These are phyloP conservation scores for Chamaenerion angustifolium DNA, from an alignment of 345 rosid genomes.

Conservation along the genomic window DNA sequence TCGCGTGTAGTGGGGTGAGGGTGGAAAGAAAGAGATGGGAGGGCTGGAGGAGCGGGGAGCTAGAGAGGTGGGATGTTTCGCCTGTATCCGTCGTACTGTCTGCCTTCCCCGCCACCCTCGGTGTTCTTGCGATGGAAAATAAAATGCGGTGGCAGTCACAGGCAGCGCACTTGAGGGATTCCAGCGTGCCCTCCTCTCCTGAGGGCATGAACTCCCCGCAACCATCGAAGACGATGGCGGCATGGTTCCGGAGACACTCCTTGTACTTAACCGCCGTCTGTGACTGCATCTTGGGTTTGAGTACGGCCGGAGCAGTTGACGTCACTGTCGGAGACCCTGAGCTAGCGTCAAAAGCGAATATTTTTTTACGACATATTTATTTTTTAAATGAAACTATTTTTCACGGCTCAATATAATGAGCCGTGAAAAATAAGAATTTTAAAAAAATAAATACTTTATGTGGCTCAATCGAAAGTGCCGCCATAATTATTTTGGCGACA, in stretches of 20 bases:
- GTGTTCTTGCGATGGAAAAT: slow-evolving; percentile 23
- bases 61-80: slow-evolving; percentile 5
- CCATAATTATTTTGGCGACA: no score
- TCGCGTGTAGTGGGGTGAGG: no score
- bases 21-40: no score
- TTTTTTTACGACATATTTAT: no score
- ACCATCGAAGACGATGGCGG: slow-evolving; percentile 20
- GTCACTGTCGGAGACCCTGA: neutral
- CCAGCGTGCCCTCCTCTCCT: slow-evolving; percentile 17
- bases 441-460: no score
- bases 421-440: no score
- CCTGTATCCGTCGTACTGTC: neutral
- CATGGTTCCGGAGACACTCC: slow-evolving; percentile 26
- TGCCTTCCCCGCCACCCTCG: slow-evolving; percentile 5
- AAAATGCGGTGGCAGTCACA: slow-evolving; percentile 27
- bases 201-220: slow-evolving; percentile 28
- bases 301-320: slow-evolving; percentile 7
- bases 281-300: slow-evolving; percentile 9
- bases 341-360: slow-evolving; percentile 11
- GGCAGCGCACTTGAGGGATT: slow-evolving; percentile 23
- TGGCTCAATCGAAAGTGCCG: no score
- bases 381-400: no score
- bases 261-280: slow-evolving; percentile 11
- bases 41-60: slow-evolving; percentile 1
- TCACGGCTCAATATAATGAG: no score